Conservation (phyloP, 768 basidiomycete genomes). For the Mycena albidolilacea region DNA sequence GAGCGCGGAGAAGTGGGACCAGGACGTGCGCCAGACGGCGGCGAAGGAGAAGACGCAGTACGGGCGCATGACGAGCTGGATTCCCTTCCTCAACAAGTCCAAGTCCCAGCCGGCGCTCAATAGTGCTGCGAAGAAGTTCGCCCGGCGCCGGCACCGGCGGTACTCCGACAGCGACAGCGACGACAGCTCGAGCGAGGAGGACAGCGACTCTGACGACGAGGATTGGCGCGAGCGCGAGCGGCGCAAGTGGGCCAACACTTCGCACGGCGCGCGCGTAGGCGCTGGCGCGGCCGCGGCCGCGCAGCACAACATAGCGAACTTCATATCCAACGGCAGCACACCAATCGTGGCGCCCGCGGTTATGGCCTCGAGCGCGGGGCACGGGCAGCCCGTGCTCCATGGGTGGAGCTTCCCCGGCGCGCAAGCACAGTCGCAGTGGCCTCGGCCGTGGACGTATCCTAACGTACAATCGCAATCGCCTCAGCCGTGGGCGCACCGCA, state of each 20-base stretch:
- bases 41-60: constrained; percentile 30
- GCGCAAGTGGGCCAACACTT: constrained; percentile 22
- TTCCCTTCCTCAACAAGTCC: constrained; percentile 27
- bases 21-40: constrained; percentile 25
- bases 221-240: constrained; percentile 28
- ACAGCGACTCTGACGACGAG: constrained; percentile 31
- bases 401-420: constrained; percentile 28
- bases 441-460: background rate
- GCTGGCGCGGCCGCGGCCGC: constrained; percentile 1
- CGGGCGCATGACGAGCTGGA: constrained; percentile 26
- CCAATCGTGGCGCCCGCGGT: constrained; percentile 16
- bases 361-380: constrained; percentile 3
- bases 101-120: constrained; percentile 19
- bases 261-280: background rate
- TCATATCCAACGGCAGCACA: constrained; percentile 29
- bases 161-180: constrained; percentile 15
- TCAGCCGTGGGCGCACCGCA: background rate
- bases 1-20: constrained; percentile 32
- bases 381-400: constrained; percentile 2
- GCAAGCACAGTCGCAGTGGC: background rate
- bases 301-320: constrained; percentile 34
- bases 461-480: background rate
- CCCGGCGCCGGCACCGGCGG: background rate
- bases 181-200: constrained; percentile 14
- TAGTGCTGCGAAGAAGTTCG: too few relatives aligned